Percentiles rank a stretch among this genome's conserved stretches.
Evolutionary conservation across 164 flowering plant species (phyloP).

Genomic region (Sextonia rubra): DNA sequence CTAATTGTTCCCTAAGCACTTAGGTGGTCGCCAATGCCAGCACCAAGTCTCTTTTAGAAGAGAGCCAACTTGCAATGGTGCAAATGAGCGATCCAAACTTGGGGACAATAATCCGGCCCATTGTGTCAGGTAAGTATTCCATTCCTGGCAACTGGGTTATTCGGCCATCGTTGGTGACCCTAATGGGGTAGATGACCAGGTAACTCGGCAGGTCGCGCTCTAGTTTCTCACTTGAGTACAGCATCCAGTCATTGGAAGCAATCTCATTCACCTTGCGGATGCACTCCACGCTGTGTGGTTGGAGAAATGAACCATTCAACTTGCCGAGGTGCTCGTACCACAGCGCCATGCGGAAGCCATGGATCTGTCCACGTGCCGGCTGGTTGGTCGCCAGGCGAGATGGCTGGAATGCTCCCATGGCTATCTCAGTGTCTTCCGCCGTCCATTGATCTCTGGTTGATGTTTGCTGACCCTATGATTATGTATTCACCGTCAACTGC

Average conservation of each 20-base stretch:
- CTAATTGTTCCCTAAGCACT: too few relatives aligned
- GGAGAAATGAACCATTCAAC: conserved; percentile 21
- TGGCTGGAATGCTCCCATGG: conserved; percentile 85
- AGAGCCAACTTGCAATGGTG: neutral
- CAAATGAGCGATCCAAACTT: too few relatives aligned
- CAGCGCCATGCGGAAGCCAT: conserved; percentile 71
- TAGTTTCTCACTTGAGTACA: conserved; percentile 37
- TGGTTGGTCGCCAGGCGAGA: conserved; percentile 35
- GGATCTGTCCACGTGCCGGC: conserved; percentile 63
- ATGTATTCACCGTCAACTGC: conserved; percentile 88
- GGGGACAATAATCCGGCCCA: conserved; percentile 58
- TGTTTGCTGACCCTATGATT: conserved; percentile 75
- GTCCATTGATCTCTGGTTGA: conserved; percentile 81
- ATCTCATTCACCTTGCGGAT: conserved; percentile 41
- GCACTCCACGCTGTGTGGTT: conserved; percentile 53
- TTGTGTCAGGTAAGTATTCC: conserved; percentile 47
- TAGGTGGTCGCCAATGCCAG: too few relatives aligned
- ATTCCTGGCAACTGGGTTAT: conserved; percentile 36
- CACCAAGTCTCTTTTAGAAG: too few relatives aligned
- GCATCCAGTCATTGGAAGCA: conserved; percentile 48
- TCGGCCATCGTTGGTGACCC: conserved; percentile 30
- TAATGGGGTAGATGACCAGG: conserved; percentile 56
- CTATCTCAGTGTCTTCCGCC: conserved; percentile 76
- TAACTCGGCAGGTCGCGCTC: conserved; percentile 60
- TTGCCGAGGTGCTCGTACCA: conserved; percentile 73